Base-by-base conservation (phyloP, 2,329 filamentous ascomycete genomes). In the Microdochium bolleyi region DNA sequence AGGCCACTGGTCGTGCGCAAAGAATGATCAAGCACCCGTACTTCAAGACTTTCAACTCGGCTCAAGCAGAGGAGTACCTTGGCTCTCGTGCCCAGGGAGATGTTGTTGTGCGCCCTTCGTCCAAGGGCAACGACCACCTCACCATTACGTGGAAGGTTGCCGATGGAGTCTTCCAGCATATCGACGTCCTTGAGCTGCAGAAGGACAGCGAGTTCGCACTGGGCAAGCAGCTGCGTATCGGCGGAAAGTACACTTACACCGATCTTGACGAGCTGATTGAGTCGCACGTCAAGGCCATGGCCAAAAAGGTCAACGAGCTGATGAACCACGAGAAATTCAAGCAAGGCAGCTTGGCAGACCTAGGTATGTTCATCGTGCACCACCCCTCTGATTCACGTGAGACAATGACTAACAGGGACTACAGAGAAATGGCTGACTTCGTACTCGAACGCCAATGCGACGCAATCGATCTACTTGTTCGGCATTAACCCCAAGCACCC, bases 121-220 rank as follows among this genome's bases (percentile, higher is more conserved):
- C 91, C 25, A 96, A 95, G 69, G 94, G 94, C 48, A 88, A 90
- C 54, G 94, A 99, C 67, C 94, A 99, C 73, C 77, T 99, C 52
- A 91, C 92, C 8, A 84, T 99, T 49, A 99, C 94, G 0, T 99
- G 94, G 94, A 99, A 99, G 75, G 92, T 99, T 14, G 87, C 90
- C 1, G 91, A 97, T 67, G 87, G 88, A 55, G 85, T 97, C n/a
- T 99, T 92, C 68, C 92, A 99, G 71, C 94, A 99, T 69, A 89
- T 99, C 58, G 94, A 99, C 69, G 92, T 99, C 32, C 79, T 99
- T 38, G 94, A 99, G 72, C 78, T 99, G 64, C 89, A 95, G 69
- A 99, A 99, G 72, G 90, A 96, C 57, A 97, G 91, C 57, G 92
- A 97, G 67, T 97, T 96, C 67, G 92, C 91, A 0, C 87, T 97